Conservation (phyloP, 176 grass and related monocot genomes). For the Oryza glaberrima region DNA sequence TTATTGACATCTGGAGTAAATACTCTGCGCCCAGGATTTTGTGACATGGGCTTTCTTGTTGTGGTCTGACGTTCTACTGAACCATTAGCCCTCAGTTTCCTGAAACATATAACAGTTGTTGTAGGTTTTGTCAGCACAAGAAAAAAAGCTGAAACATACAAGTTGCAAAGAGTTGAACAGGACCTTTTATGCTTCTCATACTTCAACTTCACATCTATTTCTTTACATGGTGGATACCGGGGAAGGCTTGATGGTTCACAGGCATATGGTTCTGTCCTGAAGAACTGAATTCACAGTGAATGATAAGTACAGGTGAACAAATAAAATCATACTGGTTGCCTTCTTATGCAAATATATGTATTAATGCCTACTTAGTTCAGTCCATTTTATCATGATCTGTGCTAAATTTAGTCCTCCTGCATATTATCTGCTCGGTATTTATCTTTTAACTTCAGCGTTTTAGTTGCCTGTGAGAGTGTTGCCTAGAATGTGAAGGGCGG, state of each 20-base stretch:
- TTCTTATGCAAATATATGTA: constrained; percentile 19
- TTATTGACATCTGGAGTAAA: constrained; percentile 65
- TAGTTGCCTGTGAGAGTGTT: neutral
- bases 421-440: neutral
- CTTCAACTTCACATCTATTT: constrained; percentile 78
- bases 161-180: constrained; percentile 17
- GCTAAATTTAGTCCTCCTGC: neutral
- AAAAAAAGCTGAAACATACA: constrained; percentile 18
- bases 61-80: constrained; percentile 55
- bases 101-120: constrained; percentile 47
- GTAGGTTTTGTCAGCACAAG: neutral
- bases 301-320: constrained; percentile 32
- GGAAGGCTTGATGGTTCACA: constrained; percentile 91
- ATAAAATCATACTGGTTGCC: neutral
- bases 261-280: constrained; percentile 87
- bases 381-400: neutral
- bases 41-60: constrained; percentile 40
- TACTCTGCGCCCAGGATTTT: constrained; percentile 63
- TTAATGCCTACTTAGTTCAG: neutral
- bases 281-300: constrained; percentile 72
- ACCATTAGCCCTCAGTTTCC: constrained; percentile 59
- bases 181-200: constrained; percentile 77
- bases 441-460: neutral
- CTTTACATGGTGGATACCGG: constrained; percentile 85
- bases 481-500: constrained; percentile 6